Base-by-base conservation (phyloP, 345 rosid genomes). In the Iberis pinnata region DNA sequence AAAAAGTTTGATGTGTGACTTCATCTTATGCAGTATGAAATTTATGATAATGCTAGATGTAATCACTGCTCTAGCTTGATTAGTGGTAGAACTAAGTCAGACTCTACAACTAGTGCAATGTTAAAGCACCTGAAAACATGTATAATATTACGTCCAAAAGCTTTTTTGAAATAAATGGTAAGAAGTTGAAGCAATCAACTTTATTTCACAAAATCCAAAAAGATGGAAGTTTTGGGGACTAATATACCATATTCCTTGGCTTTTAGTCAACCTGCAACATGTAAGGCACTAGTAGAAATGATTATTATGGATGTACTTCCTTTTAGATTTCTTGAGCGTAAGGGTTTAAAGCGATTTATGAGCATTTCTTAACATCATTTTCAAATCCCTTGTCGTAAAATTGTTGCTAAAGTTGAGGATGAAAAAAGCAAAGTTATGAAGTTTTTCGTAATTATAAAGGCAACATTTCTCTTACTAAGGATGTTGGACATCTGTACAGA, bases 91-190 rank as follows among this genome's bases (percentile, higher is more conserved):
- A 46, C 35, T n/a, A 10, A 14, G 1, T 1, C 0, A 24, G 37
- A 20, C 27, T 10, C 53, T 2, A 48, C 53, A 48, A 48, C 53
- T 26, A 48, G 22, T 26, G 37, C 27, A 6, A 48, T 48, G 53
- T 12, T 48, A 12, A 48, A 48, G 3, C 37, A 27, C 12, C 2
- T 14, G 8, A 3, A 5, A 0, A 0, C 2, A 14, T 27, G 36
- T n/a, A 26, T 26, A 10, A 7, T 22, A 12, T 7, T 22, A 27
- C 14, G 8, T 13, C 32, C 8, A 26, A 9, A 29, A 14, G 43
- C 19, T 0, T 7, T 9, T 15, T 1, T 51, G 25, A 51, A 19
- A 0, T 6, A 12, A 17, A 12, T 33, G 29, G 31, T 51, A 51
- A 35, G 6, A 18, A 5, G 16, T 1, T 49, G 15, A 31, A 33